Evolutionary conservation across 129 eudicot species (phyloP).

Genomic region (Lactuca sativa): DNA sequence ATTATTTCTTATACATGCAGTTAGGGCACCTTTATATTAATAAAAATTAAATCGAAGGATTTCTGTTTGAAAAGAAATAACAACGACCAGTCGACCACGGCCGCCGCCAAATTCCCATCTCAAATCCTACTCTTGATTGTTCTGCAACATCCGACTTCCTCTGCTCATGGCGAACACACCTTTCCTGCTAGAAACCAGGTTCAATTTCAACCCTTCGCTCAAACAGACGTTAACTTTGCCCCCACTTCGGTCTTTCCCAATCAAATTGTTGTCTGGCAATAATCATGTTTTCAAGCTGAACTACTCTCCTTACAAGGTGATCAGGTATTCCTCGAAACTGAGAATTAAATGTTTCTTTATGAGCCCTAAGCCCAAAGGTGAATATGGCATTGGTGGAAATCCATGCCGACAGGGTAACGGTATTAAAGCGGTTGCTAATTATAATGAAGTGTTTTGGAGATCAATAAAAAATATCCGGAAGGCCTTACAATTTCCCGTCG

Average conservation of each 20-base stretch:
- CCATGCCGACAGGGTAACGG: conserved; percentile 13
- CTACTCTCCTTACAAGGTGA: not conserved
- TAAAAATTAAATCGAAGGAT: too few species aligned
- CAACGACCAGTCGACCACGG: not conserved
- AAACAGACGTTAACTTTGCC: conserved; percentile 8
- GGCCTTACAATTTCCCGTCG: conserved; percentile 38
- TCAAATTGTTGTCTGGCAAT: conserved; percentile 2
- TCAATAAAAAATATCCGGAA: conserved; percentile 29
- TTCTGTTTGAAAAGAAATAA: too few species aligned
- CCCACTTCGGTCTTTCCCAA: not conserved
- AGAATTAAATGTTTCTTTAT: conserved; percentile 22
- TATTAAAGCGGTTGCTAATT: conserved; percentile 18
- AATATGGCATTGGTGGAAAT: not conserved
- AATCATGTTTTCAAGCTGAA: not conserved
- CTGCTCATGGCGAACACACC: conserved; percentile 31
- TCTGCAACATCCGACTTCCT: not conserved
- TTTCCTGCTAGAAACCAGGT: conserved; percentile 33
- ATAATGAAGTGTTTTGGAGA: conserved; percentile 28
- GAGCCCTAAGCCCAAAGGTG: not conserved
- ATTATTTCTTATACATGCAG: too few species aligned
- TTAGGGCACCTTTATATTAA: too few species aligned
- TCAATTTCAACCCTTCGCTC: conserved; percentile 35
- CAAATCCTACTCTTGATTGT: too few species aligned
- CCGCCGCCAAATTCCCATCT: not conserved
- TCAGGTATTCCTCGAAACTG: conserved; percentile 16